A percentile compares a stretch with the other conserved stretches of the same genome.
Evolutionary conservation across 495 filamentous ascomycete genomes (phyloP).

Genomic region (Penicillium waksmanii): DNA sequence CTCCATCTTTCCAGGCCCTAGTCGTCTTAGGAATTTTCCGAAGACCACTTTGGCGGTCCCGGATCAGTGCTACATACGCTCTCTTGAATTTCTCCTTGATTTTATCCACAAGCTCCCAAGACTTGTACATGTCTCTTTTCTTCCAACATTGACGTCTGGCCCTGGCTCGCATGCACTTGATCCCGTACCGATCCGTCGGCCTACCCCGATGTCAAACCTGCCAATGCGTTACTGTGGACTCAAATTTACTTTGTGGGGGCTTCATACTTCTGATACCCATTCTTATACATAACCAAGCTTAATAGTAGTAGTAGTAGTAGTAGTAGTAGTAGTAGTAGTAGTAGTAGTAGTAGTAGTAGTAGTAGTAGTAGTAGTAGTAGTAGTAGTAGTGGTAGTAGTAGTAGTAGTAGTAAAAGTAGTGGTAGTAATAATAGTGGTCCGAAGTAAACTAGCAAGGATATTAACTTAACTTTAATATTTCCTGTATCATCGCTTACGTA

Average conservation of each 20-base stretch:
- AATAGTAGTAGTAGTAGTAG: too few species aligned
- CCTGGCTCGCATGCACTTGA: background rate
- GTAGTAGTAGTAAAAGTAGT: too few species aligned
- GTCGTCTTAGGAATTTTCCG: background rate
- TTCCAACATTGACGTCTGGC: background rate
- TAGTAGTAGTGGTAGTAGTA: too few species aligned
- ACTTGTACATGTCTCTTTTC: conserved; percentile 7
- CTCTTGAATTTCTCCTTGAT: background rate
- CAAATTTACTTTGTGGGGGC: background rate
- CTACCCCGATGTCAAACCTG: background rate
- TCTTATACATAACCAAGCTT: background rate
- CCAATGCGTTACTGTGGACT: background rate
- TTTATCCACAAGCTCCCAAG: background rate
- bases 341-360: too few species aligned
- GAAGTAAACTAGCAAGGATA: too few species aligned
- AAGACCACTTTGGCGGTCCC: background rate
- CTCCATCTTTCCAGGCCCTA: background rate
- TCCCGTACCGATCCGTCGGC: too few species aligned
- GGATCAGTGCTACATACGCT: background rate
- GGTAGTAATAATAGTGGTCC: too few species aligned
- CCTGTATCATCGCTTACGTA: background rate
- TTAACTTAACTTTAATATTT: too few species aligned
- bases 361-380: too few species aligned
- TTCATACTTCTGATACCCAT: conserved; percentile 4
- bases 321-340: too few species aligned